phyloP scores from a whole-genome alignment of 108 stramenopile species.

The Skeletonema tropicum region DNA sequence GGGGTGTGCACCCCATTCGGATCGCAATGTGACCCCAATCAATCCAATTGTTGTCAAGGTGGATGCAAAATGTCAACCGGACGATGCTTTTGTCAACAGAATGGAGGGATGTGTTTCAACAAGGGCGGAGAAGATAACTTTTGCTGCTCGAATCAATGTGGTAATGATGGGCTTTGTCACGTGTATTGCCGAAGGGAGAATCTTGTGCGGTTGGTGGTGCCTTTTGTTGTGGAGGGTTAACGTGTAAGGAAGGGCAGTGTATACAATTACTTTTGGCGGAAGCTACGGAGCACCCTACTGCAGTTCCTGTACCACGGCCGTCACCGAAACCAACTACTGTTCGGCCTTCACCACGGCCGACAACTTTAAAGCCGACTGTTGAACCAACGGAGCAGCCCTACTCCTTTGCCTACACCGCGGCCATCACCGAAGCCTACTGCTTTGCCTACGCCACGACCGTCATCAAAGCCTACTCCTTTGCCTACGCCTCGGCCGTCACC shows the following conservation, averaged over 20 bases:
- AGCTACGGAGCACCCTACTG: no score
- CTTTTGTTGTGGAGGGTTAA: constrained; percentile 21
- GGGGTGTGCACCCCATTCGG: constrained; percentile 18
- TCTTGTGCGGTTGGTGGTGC: constrained; percentile 19
- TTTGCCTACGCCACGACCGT: no score
- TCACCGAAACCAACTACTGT: no score
- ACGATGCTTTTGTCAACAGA: constrained; percentile 22
- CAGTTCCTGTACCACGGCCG: no score
- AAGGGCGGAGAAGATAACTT: constrained; percentile 16
- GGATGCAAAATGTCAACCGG: constrained; percentile 17
- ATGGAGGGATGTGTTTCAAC: constrained; percentile 28
- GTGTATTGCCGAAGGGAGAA: constrained; percentile 6
- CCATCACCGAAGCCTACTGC: no score
- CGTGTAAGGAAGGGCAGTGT: constrained; percentile 4
- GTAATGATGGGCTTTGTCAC: constrained; percentile 16
- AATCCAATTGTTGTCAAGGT: constrained; percentile 25
- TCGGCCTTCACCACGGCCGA: no score
- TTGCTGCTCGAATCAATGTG: constrained; percentile 27
- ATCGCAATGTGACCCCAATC: constrained; percentile 12
- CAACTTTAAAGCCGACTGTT: no score
- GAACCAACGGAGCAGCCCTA: no score
- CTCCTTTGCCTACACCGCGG: no score
- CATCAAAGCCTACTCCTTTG: neutral
- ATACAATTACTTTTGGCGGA: neutral
- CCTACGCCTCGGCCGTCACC: neutral